A percentile compares a stretch with the other conserved stretches of the same genome.
phyloP scores from a whole-genome alignment of 2,329 filamentous ascomycete species.

The Annulohypoxylon truncatum region DNA sequence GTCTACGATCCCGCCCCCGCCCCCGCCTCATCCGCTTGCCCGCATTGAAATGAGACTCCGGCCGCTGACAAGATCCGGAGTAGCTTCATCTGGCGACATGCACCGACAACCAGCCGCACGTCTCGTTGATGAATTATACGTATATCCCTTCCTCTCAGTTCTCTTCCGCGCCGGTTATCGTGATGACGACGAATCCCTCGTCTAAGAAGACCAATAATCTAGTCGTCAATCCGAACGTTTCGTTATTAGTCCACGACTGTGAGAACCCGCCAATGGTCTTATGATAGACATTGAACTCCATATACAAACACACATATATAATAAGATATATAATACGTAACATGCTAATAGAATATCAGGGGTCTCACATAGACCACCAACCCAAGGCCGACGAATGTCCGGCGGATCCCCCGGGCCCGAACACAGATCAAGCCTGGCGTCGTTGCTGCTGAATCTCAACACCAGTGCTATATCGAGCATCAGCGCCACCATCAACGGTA shows the following conservation, averaged over 20 bases:
- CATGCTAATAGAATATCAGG: conserved; percentile 55
- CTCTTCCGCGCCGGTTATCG: conserved; percentile 80
- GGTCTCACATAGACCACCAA: conserved; percentile 92
- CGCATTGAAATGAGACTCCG: conserved; percentile 22
- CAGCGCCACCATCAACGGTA: conserved; percentile 92
- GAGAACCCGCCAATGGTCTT: conserved; percentile 36
- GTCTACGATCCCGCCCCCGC: conserved; percentile 46
- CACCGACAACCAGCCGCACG: conserved; percentile 83
- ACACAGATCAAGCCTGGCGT: conserved; percentile 79
- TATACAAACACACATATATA: not conserved
- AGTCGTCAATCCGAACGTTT: conserved; percentile 85
- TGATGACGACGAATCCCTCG: conserved; percentile 89
- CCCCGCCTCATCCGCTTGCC: conserved; percentile 17
- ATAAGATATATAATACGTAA: not conserved
- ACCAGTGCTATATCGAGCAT: conserved; percentile 88
- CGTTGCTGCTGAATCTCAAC: conserved; percentile 90
- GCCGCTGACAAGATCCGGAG: conserved; percentile 17
- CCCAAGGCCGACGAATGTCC: conserved; percentile 68
- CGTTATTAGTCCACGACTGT: conserved; percentile 95
- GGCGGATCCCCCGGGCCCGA: conserved; percentile 73
- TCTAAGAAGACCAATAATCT: conserved; percentile 87
- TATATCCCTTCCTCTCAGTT: conserved; percentile 85
- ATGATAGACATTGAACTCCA: not conserved
- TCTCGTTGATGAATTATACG: conserved; percentile 99
- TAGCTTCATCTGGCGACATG: conserved; percentile 97